These are phyloP conservation scores for Fusarium nelsonii DNA, from an alignment of 2,329 filamentous ascomycete species.

Conservation along the genomic window DNA sequence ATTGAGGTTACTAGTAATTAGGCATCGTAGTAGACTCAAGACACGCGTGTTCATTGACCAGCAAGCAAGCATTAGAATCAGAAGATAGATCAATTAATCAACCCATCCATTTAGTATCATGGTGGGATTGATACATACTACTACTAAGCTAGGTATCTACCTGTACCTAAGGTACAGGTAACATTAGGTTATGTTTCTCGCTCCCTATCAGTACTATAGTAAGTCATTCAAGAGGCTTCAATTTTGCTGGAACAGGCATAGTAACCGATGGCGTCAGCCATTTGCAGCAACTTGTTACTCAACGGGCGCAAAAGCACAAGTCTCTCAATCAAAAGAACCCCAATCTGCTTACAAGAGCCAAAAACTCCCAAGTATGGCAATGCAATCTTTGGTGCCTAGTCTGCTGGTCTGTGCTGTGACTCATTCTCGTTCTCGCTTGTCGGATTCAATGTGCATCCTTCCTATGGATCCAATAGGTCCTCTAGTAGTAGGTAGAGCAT, in stretches of 20 bases:
- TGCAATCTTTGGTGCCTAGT: conserved; percentile 6
- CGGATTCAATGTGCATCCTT: not conserved
- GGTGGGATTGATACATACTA: conserved; percentile 20
- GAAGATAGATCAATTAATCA: too few relatives aligned
- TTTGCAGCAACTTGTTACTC: conserved; percentile 3
- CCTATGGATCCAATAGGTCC: not conserved
- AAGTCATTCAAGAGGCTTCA: not conserved
- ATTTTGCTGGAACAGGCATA: conserved; percentile 1
- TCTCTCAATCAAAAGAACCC: conserved; percentile 4
- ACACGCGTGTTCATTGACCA: conserved; percentile 33
- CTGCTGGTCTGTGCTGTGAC: conserved; percentile 32
- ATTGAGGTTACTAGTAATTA: conserved; percentile 3
- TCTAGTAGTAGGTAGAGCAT: not conserved
- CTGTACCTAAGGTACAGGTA: too few relatives aligned
- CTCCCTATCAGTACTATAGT: too few relatives aligned
- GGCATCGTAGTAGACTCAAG: conserved; percentile 12
- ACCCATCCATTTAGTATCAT: not conserved
- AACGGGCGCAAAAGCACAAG: conserved; percentile 2
- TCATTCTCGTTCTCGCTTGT: conserved; percentile 28
- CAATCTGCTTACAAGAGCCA: conserved; percentile 13
- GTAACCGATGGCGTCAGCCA: conserved; percentile 5
- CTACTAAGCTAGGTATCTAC: too few relatives aligned
- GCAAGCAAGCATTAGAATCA: not conserved
- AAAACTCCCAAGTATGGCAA: not conserved
- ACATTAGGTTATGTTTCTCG: too few relatives aligned